Conservation (phyloP, 495 filamentous ascomycete species). For the Amphirosellinia nigrospora region DNA sequence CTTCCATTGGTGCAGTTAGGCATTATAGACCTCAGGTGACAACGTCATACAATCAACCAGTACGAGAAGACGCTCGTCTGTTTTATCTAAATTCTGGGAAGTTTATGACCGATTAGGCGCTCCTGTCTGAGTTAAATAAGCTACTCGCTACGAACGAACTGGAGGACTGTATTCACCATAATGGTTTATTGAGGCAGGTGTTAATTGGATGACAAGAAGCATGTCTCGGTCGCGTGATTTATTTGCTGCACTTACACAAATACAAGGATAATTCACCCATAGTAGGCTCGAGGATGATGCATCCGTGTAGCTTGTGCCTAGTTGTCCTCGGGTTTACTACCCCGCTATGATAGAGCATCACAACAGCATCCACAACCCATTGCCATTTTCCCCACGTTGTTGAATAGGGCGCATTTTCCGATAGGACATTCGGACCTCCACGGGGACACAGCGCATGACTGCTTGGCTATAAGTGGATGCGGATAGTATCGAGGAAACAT, state of each 20-base stretch:
- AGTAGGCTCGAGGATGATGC: not conserved
- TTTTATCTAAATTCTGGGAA: not conserved
- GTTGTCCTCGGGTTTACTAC: constrained; percentile 30
- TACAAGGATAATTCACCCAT: constrained; percentile 4
- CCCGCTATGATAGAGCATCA: constrained; percentile 33
- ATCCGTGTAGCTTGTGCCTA: constrained; percentile 24
- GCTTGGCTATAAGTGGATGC: constrained; percentile 5
- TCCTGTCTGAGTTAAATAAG: not conserved
- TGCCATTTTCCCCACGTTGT: constrained; percentile 47
- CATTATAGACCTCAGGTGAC: not conserved
- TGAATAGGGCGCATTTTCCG: constrained; percentile 31
- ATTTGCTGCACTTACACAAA: constrained; percentile 5
- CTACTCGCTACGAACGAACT: not conserved
- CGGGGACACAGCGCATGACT: constrained; percentile 28
- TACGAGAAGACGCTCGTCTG: constrained; percentile 1
- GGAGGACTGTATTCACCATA: not conserved
- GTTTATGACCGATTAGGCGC: not conserved
- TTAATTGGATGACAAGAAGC: constrained; percentile 1
- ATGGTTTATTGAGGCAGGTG: not conserved
- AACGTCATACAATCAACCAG: not conserved
- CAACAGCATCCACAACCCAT: constrained; percentile 38
- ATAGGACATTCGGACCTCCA: constrained; percentile 29
- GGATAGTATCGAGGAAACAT: constrained; percentile 7
- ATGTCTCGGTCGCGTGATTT: constrained; percentile 16
- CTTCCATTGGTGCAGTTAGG: not conserved